These are phyloP conservation scores for Talaromyces sp. DNA, from an alignment of 2,329 filamentous ascomycete species.

Conservation along the genomic window DNA sequence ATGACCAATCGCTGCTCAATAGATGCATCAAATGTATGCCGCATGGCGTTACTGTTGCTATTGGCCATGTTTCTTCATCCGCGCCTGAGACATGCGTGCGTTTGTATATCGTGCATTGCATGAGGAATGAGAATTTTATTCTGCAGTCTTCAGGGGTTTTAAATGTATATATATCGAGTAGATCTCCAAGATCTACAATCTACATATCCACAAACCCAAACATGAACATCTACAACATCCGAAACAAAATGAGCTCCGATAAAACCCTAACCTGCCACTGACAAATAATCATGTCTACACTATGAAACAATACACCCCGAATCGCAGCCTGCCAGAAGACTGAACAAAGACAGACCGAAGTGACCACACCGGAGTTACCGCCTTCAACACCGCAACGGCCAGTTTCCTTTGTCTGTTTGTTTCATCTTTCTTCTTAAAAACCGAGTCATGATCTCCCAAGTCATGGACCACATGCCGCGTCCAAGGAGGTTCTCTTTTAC, in stretches of 20 bases:
- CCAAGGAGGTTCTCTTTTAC: constrained; percentile 10
- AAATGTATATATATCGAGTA: not conserved
- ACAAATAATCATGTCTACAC: not conserved
- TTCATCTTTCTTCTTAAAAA: not conserved
- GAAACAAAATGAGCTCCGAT: not conserved
- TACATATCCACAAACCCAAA: too few species aligned
- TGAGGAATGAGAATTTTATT: too few species aligned
- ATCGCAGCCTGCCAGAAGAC: not conserved
- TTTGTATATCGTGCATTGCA: too few species aligned
- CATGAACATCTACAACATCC: not conserved
- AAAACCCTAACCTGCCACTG: not conserved
- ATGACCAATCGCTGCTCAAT: not conserved
- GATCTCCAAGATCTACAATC: not conserved
- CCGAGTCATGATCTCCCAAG: not conserved
- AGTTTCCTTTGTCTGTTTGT: not conserved
- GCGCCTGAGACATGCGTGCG: not conserved
- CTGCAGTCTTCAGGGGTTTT: too few species aligned
- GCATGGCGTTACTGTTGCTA: not conserved
- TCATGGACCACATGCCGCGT: not conserved
- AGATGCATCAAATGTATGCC: not conserved
- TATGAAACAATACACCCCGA: not conserved
- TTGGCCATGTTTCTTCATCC: not conserved
- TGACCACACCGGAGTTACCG: not conserved
- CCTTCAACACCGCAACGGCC: not conserved
- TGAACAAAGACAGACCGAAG: not conserved